Conservation (phyloP, 2,329 filamentous ascomycete genomes). For the Fusarium robinianum region DNA sequence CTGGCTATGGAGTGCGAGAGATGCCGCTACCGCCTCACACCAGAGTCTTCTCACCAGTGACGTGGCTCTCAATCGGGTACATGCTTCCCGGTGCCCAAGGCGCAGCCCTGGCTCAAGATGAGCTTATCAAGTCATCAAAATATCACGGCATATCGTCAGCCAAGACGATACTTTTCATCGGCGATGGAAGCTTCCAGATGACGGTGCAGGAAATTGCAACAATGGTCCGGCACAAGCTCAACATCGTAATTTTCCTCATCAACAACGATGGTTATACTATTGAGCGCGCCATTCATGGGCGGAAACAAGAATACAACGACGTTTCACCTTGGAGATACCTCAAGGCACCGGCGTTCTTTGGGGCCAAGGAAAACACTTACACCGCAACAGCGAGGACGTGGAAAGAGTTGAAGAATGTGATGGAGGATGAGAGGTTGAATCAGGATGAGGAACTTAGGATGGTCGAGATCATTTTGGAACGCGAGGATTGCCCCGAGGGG, state of each 20-base stretch:
- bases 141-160: constrained; percentile 28
- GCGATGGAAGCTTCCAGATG: constrained; percentile 68
- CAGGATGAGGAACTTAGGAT: constrained; percentile 37
- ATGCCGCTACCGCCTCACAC: constrained; percentile 55
- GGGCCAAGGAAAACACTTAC: constrained; percentile 47
- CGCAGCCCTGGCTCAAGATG: constrained; percentile 57
- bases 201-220: constrained; percentile 69
- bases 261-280: constrained; percentile 66
- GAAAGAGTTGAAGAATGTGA: constrained; percentile 49
- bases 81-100: constrained; percentile 62
- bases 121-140: constrained; percentile 39
- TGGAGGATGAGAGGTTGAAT: constrained; percentile 24
- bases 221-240: constrained; percentile 59
- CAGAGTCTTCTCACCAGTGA: constrained; percentile 54
- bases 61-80: constrained; percentile 65
- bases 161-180: constrained; percentile 60
- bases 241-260: constrained; percentile 57
- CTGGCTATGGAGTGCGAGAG: constrained; percentile 57
- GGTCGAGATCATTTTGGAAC: constrained; percentile 41
- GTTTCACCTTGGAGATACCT: constrained; percentile 57
- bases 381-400: constrained; percentile 48
- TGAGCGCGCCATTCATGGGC: constrained; percentile 61
- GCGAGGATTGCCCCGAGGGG: constrained; percentile 39
- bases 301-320: constrained; percentile 59
- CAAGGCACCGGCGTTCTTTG: constrained; percentile 54